Evolutionary conservation across 2,329 filamentous ascomycete species (phyloP).

Genomic region (Beauveria bassiana): DNA sequence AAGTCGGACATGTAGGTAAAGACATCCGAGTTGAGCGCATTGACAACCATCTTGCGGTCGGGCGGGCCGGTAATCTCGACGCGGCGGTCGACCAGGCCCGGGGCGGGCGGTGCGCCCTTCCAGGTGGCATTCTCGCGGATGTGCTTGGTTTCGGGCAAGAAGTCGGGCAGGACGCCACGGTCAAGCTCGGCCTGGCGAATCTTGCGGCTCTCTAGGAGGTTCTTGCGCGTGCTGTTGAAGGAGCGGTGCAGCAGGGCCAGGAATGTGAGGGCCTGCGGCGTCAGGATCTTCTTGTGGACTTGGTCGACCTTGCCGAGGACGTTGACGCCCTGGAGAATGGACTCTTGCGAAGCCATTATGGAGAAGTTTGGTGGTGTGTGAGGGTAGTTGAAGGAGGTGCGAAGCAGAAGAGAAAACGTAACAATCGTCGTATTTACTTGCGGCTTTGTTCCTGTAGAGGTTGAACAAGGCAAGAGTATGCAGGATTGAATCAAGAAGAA

Average conservation of each 20-base stretch:
- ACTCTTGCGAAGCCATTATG: conserved; percentile 53
- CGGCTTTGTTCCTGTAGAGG: neutral
- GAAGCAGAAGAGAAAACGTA: neutral
- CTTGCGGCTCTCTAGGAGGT: conserved; percentile 77
- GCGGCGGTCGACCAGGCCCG: conserved; percentile 84
- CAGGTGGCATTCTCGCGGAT: conserved; percentile 91
- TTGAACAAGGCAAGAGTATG: neutral
- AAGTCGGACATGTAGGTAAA: conserved; percentile 99
- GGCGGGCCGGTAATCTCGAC: conserved; percentile 97
- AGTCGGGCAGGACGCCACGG: conserved; percentile 80
- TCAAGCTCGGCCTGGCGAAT: conserved; percentile 89
- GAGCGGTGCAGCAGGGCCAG: conserved; percentile 89
- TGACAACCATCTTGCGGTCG: conserved; percentile 98
- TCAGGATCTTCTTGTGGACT: conserved; percentile 82
- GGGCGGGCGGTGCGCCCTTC: conserved; percentile 86
- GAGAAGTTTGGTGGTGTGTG: neutral
- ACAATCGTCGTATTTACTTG: no score
- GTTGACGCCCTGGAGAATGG: conserved; percentile 79
- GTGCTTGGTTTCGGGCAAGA: conserved; percentile 90
- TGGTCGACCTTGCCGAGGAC: conserved; percentile 75
- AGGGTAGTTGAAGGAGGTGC: neutral
- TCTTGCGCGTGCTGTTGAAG: conserved; percentile 85
- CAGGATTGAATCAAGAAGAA: neutral
- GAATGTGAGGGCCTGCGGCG: conserved; percentile 82
- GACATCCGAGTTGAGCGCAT: conserved; percentile 89